Percentiles rank a stretch among this genome's conserved stretches.
Conservation (phyloP, 176 grass and related monocot species). For the Carex parvula region DNA sequence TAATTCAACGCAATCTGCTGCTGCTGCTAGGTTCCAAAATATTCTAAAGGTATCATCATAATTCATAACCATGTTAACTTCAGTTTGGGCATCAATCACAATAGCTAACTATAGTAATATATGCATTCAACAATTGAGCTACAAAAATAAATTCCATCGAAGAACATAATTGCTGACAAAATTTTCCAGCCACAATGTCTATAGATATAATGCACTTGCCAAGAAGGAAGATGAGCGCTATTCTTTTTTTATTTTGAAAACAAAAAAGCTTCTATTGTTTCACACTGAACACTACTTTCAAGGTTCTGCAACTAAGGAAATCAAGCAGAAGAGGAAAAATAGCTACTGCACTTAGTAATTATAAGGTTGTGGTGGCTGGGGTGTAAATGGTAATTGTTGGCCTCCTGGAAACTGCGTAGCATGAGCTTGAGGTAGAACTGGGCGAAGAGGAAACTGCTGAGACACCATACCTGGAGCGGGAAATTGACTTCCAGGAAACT, state of each 20-base stretch:
- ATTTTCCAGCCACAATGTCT: background rate
- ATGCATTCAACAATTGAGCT: background rate
- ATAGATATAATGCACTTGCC: conserved; percentile 13
- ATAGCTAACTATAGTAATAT: background rate
- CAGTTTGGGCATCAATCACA: background rate
- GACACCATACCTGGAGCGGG: conserved; percentile 30
- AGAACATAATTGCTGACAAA: conserved; percentile 7
- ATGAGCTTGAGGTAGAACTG: conserved; percentile 33
- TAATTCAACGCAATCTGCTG: background rate
- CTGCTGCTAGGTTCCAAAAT: background rate
- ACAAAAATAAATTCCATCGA: background rate
- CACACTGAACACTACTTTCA: conserved; percentile 8
- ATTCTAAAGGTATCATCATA: too few relatives aligned
- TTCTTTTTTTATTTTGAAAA: conserved; percentile 11
- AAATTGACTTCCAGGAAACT: conserved; percentile 41
- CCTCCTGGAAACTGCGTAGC: conserved; percentile 36
- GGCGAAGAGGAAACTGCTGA: conserved; percentile 34
- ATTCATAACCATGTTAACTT: too few relatives aligned
- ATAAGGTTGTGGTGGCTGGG: conserved; percentile 32
- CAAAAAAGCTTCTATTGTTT: conserved; percentile 9
- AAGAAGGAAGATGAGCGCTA: background rate
- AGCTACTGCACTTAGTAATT: conserved; percentile 19
- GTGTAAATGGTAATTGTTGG: conserved; percentile 37
- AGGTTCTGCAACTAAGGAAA: background rate
- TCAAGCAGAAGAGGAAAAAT: background rate